Evolutionary conservation across 371 early-diverging fungal genomes (phyloP), one percentile per base, ranked within the genome.

Genomic region (Circinella umbellata): DNA sequence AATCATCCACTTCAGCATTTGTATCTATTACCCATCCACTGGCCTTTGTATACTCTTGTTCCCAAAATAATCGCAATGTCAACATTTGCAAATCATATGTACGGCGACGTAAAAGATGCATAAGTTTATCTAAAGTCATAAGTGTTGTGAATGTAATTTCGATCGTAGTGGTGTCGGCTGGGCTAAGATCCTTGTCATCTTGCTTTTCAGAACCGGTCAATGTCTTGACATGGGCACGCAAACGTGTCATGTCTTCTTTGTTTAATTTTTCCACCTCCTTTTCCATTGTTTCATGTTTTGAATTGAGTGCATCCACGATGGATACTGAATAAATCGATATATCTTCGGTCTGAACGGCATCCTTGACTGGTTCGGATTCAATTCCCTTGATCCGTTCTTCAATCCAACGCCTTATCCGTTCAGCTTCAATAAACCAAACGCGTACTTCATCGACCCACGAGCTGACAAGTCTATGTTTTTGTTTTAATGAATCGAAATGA

Each of bases 101-200:
- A 49, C 77, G 71, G 27, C 73, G 69, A 64, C 80, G 73, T 9
- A 84, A 55, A 9, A 78, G 54, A 65, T 81, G 77, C 73, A 82
- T 77, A 27, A 87, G 64, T 18, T 75, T 69, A 59, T 87, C 87
- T n/a, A 87, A 71, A 4, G 80, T 76, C 64, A 65, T 80, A 10
- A 87, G 69, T 1, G 87, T 84, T 15, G 82, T 77, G 17, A 87
- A 75, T 17, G 85, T 84, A 51, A 85, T 83, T 68, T 84, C 84
- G 61, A 87, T 85, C 0, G 87, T 87, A 5, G 84, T 84, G 1
- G 84, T 84, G 60, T 87, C 87, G 15, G 87, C 87, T 3, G 87
- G 87, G 55, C 81, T 83, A 15, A 87, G 73, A 57, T 75, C 76
- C n/a, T 77, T 75, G 5, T 54, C 63, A 17, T 79, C 78, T 27